These are phyloP conservation scores for Graphiopsis chlorocephala DNA, from an alignment of 2,329 filamentous ascomycete genomes.

Conservation along the genomic window DNA sequence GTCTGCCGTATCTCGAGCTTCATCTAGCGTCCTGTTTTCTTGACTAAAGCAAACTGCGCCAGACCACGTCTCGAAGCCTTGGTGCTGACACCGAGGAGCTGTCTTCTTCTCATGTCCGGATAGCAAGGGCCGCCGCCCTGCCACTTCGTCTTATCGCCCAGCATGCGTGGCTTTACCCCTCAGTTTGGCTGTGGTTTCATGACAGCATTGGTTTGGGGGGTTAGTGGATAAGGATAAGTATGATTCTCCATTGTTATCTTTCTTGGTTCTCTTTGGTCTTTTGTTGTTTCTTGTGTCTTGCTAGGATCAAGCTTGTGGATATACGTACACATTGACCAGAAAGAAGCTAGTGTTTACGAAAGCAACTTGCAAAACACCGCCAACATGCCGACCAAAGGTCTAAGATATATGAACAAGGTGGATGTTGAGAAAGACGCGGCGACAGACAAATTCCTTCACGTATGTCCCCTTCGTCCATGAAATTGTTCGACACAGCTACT, in stretches of 20 bases:
- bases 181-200: constrained; percentile 1
- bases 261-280: not conserved
- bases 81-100: constrained; percentile 3
- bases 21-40: not conserved
- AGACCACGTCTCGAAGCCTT: not conserved
- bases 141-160: not conserved
- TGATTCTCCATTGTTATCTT: not conserved
- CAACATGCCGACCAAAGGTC: constrained; percentile 51
- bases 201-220: constrained; percentile 6
- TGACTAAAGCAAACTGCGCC: not conserved
- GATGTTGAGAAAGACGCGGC: constrained; percentile 68
- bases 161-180: constrained; percentile 11
- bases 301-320: not conserved
- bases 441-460: constrained; percentile 55
- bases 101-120: not conserved
- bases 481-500: constrained; percentile 4
- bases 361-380: not conserved
- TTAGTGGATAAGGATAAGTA: constrained; percentile 2
- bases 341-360: not conserved
- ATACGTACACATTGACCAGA: not conserved
- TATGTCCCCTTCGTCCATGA: constrained; percentile 7
- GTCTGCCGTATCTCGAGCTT: not conserved
- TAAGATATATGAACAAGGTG: constrained; percentile 71
- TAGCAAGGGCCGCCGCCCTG: not conserved
- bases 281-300: not conserved